Base-by-base conservation (phyloP, 129 eudicot genomes). In the Arctium lappa region DNA sequence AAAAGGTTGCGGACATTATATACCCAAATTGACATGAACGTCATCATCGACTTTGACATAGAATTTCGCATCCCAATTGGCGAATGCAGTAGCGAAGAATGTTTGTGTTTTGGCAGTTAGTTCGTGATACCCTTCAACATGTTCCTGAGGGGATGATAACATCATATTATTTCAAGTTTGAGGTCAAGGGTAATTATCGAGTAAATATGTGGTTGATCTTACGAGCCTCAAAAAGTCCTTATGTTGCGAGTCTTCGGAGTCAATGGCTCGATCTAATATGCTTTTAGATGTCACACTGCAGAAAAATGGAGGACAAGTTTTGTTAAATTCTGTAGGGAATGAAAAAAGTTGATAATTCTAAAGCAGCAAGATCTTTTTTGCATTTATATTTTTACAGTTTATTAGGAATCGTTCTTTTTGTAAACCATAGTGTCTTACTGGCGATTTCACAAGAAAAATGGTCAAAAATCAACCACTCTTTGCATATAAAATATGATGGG, bases 31-130 rank as follows among this genome's bases (percentile, higher is more conserved):
- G 72, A 92, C 92, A 84, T 92, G 93, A 73, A 92, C 97, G 62
- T 92, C 97, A 76, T 92, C 97, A 44, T 92, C 97, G 60, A 92
- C 92, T 82, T 92, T 92, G 73, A 90, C 87, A 29, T 92, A 92
- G 56, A 86, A 92, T 22, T 92, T 91, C 27, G 97, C 97, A 85
- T 92, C 97, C 97, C 97, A 92, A 6, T 76, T 85, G 6, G 90
- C 86, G n/a, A 83, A 89, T 80, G 97, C 97, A 15, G 92, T 82
- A 10, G 90, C 78, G n/a, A 92, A 86, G 82, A 86, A 92, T 39
- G 86, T 81, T 83, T 89, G 88, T 68, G 97, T 92, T 88, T 92
- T 92, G 68, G 93, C 92, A 12, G 93, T 86, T 86, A 92, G 72
- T 68, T 88, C 97, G 63, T 88, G 97, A 84, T 92, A 92, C 71